Evolutionary conservation across 805 yeast species (phyloP), one percentile per base, ranked within the genome.

Genomic region (Nakazawaea holstii): DNA sequence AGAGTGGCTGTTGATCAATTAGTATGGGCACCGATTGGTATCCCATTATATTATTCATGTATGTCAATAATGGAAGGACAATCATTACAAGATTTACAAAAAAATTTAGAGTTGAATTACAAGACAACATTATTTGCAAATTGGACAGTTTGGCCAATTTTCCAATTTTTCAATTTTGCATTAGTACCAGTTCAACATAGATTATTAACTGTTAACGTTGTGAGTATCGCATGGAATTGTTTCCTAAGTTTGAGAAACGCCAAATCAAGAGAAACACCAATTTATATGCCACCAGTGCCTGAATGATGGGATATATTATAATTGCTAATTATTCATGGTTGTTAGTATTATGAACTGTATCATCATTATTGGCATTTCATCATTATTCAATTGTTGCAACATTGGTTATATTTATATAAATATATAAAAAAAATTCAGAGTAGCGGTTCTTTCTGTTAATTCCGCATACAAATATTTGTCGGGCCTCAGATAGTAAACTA

Each of bases 121-220:
- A 67, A 80, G 82, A 72, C 75, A 4, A 90, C 96, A 0, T 64
- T 91, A 37, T 61, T 70, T 31, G 73, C 86, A 14, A 91, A 90
- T 62, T 89, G 95, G 91, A 59, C 72, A 44, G 84, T 92, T 10
- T 94, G 98, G 99, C 98, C 98, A 0, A 64, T 79, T 0, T 86
- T 94, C 52, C 98, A 94, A 65, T 58, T 81, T 46, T 53, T 83
- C 52, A 94, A 92, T 65, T 88, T 92, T 59, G 74, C 81, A 40
- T 57, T 87, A 7, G 76, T 89, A 2, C 97, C 97, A 0, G 76
- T 81, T 7, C 81, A 81, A 39, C 78, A 76, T 55, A 74, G 95
- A 35, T 63, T 91, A 40, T 57, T 87, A 40, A 70, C 80, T 9
- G 95, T 86, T 29, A 88, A 88, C 57, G 49, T 80, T 4, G 73